Evolutionary conservation across 177 flowering plant species (phyloP), one percentile per base, ranked within the genome.

Genomic region (Tripterygium wilfordii): DNA sequence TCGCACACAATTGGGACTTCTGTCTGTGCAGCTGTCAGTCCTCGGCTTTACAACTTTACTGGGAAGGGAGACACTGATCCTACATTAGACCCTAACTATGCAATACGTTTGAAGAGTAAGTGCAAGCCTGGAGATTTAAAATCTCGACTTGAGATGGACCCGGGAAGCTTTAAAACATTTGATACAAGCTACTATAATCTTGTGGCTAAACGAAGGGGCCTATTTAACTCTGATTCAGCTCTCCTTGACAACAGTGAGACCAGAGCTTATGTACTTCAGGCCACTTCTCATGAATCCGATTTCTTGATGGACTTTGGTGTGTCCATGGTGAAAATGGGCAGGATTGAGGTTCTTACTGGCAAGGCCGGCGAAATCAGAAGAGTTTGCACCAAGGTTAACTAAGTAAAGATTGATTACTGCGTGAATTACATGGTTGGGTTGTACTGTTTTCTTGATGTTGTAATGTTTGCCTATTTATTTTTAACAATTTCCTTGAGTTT

Each of bases 21-120:
- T 9, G 88, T 80, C 45, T 87, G 96, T 68, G 27, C 66, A 0
- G 16, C 70, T 12, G 64, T 87, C 61, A 42, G 46, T 0, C 68
- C 28, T 54, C 76, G 92, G 0, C 44, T 87, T 3, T 84, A 83
- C 85, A 82, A 87, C 62, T 87, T 87, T 79, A 82, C 92, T 0
- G 92, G 92, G 9, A 67, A 50, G 31, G 84, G 86, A 4, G 82
- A 72, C 53, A 25, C 65, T 0, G 96, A 87, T 49, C 88, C 88
- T 0, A 23, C 64, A 21, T 1, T 84, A 44, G 87, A 84, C 28
- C 47, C 62, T 0, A 53, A 68, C 38, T 87, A 85, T 46, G 45
- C 65, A 0, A 54, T 44, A 0, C 10, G 21, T 10, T 45, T 87
- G 39, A 72, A 59, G 64, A 48, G 0, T 3, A 72, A 63, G 28